Percentiles rank a stretch among this genome's conserved stretches.
Conservation (phyloP, 2,329 filamentous ascomycete genomes). For the Aureobasidium sp. region DNA sequence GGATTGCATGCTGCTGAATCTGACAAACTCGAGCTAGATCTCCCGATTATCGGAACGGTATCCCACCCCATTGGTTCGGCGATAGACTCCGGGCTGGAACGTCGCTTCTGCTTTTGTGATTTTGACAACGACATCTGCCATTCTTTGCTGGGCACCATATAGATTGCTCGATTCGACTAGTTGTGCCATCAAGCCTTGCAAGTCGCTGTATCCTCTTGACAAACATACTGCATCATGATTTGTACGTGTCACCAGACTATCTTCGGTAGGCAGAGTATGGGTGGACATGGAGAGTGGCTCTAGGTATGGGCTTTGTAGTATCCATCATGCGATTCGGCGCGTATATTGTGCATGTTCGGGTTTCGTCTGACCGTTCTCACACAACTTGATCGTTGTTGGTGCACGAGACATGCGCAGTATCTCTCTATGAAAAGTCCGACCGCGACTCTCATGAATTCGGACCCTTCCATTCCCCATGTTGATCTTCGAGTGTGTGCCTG, state of each 20-base stretch:
- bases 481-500: neutral
- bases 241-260: neutral
- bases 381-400: neutral
- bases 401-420: neutral
- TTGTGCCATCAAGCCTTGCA: neutral
- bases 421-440: neutral
- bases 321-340: neutral
- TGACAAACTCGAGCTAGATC: constrained; percentile 6
- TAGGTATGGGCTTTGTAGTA: neutral
- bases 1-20: neutral
- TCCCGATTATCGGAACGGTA: constrained; percentile 4
- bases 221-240: neutral
- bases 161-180: neutral
- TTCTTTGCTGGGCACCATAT: neutral
- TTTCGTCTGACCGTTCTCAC: neutral
- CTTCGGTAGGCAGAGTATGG: neutral
- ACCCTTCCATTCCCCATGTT: neutral
- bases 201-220: too few relatives aligned
- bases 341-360: neutral
- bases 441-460: neutral
- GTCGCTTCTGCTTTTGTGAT: neutral
- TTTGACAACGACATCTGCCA: neutral
- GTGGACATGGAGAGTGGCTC: neutral
- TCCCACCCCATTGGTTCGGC: neutral
- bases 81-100: neutral